A percentile compares a stretch with the other conserved stretches of the same genome.
phyloP scores from a whole-genome alignment of 2,329 filamentous ascomycete genomes.

The Epichloe sibirici region DNA sequence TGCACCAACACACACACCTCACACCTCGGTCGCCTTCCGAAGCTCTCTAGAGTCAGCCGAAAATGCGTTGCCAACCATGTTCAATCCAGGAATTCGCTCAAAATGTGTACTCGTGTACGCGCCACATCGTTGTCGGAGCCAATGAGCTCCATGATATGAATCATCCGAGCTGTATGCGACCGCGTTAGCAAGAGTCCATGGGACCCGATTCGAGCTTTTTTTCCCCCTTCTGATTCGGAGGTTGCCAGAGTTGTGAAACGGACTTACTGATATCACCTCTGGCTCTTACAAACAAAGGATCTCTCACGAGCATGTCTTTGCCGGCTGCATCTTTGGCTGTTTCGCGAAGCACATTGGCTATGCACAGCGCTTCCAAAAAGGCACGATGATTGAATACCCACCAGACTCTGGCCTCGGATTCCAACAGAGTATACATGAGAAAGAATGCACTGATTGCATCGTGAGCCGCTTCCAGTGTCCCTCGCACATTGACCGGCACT shows the following conservation, averaged over 20 bases:
- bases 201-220: too few relatives aligned
- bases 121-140: conserved; percentile 47
- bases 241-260: background rate
- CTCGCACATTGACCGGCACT: conserved; percentile 53
- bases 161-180: conserved; percentile 39
- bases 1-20: too few relatives aligned
- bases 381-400: conserved; percentile 77
- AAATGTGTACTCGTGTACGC: conserved; percentile 43
- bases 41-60: background rate
- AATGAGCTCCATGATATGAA: conserved; percentile 50
- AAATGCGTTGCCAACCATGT: background rate
- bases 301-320: conserved; percentile 33
- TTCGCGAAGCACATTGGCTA: conserved; percentile 47
- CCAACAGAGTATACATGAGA: conserved; percentile 55
- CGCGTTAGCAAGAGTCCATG: background rate
- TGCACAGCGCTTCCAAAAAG: conserved; percentile 64
- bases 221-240: background rate
- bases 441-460: conserved; percentile 67
- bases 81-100: conserved; percentile 38
- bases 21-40: background rate
- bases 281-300: conserved; percentile 48
- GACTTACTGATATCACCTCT: conserved; percentile 47
- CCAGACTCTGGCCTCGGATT: conserved; percentile 64
- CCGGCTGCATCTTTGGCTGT: conserved; percentile 32
- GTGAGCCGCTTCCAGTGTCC: conserved; percentile 62